These are phyloP conservation scores for Dendrocalamus latiflorus DNA, from an alignment of 202 grass and related monocot species.

Conservation along the genomic window DNA sequence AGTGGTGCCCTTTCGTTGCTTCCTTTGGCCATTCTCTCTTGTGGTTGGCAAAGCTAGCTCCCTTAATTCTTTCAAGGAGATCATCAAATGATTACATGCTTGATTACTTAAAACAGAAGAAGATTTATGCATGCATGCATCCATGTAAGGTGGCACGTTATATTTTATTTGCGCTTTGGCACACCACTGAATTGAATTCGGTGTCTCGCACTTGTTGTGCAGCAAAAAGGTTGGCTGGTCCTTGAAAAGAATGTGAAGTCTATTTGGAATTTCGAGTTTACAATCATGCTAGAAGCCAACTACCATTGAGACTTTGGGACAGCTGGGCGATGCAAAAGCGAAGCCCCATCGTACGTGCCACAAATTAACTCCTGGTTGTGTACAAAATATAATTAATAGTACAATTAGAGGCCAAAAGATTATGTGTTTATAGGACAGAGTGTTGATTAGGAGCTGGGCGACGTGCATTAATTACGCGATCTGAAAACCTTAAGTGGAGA, in stretches of 20 bases:
- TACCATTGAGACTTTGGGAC: background rate
- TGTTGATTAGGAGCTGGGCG: background rate
- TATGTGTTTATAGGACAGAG: background rate
- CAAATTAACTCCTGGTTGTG: background rate
- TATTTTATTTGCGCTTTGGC: background rate
- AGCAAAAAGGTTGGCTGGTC: background rate
- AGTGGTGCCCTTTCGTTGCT: background rate
- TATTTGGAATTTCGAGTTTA: background rate
- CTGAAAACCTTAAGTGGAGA: constrained; percentile 4
- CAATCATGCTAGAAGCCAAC: background rate
- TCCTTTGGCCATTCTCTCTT: background rate
- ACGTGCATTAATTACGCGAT: background rate
- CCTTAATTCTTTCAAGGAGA: constrained; percentile 5
- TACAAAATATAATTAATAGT: background rate
- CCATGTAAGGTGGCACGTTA: background rate
- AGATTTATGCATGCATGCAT: background rate
- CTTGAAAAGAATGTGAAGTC: background rate
- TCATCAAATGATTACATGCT: constrained; percentile 28
- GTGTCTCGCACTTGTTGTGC: background rate
- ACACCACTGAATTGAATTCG: background rate
- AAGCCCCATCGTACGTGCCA: background rate
- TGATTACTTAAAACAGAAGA: background rate
- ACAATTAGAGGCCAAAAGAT: background rate
- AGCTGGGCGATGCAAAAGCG: background rate
- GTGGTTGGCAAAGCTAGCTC: background rate